These are phyloP conservation scores for Phytophthora europaea DNA, from an alignment of 352 stramenopile species.

Conservation along the genomic window DNA sequence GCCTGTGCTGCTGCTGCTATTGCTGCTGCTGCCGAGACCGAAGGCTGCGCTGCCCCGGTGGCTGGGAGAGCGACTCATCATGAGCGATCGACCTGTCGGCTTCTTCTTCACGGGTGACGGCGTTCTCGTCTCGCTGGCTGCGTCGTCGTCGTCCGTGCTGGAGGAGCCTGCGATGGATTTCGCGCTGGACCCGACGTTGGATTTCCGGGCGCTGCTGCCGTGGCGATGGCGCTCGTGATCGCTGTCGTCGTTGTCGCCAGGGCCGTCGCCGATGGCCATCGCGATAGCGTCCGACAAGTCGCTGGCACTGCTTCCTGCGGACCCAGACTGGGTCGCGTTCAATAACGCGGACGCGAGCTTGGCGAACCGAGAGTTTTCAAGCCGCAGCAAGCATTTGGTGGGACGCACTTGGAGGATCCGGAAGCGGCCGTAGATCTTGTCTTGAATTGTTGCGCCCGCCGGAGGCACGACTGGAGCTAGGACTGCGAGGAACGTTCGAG, in stretches of 20 bases:
- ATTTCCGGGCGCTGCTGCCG: conserved; percentile 14
- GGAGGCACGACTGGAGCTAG: conserved; percentile 55
- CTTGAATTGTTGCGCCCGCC: conserved; percentile 65
- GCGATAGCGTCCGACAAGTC: conserved; percentile 51
- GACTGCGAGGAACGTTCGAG: conserved; percentile 59
- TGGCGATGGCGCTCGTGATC: conserved; percentile 17
- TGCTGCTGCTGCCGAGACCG: conserved; percentile 6
- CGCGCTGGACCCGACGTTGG: conserved; percentile 17
- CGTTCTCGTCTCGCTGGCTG: conserved; percentile 52
- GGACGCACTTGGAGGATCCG: conserved; percentile 68
- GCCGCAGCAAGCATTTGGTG: conserved; percentile 72
- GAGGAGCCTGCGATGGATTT: conserved; percentile 9
- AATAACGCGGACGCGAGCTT: conserved; percentile 38
- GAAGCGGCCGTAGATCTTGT: conserved; percentile 80
- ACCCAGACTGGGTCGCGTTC: conserved; percentile 13
- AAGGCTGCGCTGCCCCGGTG: conserved; percentile 44
- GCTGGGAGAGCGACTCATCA: conserved; percentile 48
- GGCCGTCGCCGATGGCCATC: conserved; percentile 48
- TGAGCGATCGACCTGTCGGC: conserved; percentile 28
- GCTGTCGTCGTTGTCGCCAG: conserved; percentile 6
- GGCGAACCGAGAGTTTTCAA: conserved; percentile 61
- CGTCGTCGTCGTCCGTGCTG: conserved; percentile 32
- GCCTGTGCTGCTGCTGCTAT: background rate
- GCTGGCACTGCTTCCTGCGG: conserved; percentile 30
- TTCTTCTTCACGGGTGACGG: conserved; percentile 72